These are phyloP conservation scores for Neostapfia colusana DNA, from an alignment of 176 grass and related monocot species.

Conservation along the genomic window DNA sequence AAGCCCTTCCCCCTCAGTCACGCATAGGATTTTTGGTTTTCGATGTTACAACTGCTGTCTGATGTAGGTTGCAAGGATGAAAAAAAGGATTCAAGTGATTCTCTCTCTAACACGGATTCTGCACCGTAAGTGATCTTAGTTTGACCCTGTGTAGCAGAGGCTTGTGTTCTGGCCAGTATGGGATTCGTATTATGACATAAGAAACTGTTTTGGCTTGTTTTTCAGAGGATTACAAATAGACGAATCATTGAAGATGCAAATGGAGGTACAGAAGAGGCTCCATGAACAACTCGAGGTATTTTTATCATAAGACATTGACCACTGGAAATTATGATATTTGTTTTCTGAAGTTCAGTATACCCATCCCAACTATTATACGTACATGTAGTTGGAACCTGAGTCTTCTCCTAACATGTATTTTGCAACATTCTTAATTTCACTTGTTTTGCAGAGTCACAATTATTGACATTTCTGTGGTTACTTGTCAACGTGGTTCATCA, in stretches of 20 bases:
- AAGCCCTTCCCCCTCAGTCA: neutral
- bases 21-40: constrained; percentile 34
- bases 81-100: constrained; percentile 82
- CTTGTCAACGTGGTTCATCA: neutral
- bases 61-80: constrained; percentile 81
- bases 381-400: neutral
- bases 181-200: neutral
- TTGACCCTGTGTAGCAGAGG: constrained; percentile 3
- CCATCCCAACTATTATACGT: neutral
- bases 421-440: neutral
- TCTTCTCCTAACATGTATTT: too few species aligned
- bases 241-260: constrained; percentile 93
- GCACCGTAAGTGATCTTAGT: constrained; percentile 68
- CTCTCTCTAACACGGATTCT: constrained; percentile 67
- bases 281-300: constrained; percentile 94
- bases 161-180: neutral
- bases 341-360: neutral
- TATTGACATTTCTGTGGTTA: neutral
- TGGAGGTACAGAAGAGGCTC: constrained; percentile 95
- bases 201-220: constrained; percentile 37
- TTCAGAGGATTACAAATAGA: constrained; percentile 77
- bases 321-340: neutral
- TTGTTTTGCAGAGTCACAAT: constrained; percentile 4
- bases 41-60: constrained; percentile 3
- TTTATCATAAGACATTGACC: constrained; percentile 1